These are phyloP conservation scores for Lasiosphaeriaceae sp. DNA, from an alignment of 495 filamentous ascomycete genomes.

Conservation along the genomic window DNA sequence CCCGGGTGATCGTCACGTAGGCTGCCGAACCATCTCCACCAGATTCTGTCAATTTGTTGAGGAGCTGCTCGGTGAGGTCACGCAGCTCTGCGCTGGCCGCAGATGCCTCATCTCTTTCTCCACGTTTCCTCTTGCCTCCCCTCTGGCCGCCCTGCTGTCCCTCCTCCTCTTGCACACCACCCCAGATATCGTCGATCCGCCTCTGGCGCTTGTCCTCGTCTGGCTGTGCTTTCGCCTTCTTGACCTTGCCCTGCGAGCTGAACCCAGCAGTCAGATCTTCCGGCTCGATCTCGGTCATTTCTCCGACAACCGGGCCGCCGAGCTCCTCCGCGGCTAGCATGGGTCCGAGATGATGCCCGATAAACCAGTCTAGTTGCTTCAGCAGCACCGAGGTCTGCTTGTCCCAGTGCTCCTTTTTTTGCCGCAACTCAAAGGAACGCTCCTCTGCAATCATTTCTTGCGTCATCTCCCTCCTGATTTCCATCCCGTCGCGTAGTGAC, in stretches of 20 bases:
- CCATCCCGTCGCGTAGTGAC: constrained; percentile 48
- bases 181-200: constrained; percentile 73
- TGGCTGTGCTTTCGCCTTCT: constrained; percentile 50
- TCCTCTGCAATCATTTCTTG: constrained; percentile 57
- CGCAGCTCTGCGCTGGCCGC: constrained; percentile 65
- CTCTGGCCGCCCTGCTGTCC: constrained; percentile 16
- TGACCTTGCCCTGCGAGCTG: constrained; percentile 65
- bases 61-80: constrained; percentile 57
- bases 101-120: constrained; percentile 54
- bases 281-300: constrained; percentile 58
- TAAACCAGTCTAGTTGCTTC: constrained; percentile 64
- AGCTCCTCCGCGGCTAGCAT: constrained; percentile 86
- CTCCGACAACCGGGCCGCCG: constrained; percentile 80
- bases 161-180: constrained; percentile 26
- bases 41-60: constrained; percentile 60
- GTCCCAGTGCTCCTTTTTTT: constrained; percentile 53
- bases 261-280: constrained; percentile 63
- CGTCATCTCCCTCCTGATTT: constrained; percentile 53
- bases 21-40: constrained; percentile 50
- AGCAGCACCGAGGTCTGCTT: constrained; percentile 55
- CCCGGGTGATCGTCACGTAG: constrained; percentile 66
- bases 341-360: constrained; percentile 64
- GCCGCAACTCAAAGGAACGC: constrained; percentile 52
- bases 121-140: constrained; percentile 27
- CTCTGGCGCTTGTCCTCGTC: constrained; percentile 54